phyloP scores from a whole-genome alignment of 2,329 filamentous ascomycete genomes.

The Scolecobasidium constrictum region DNA sequence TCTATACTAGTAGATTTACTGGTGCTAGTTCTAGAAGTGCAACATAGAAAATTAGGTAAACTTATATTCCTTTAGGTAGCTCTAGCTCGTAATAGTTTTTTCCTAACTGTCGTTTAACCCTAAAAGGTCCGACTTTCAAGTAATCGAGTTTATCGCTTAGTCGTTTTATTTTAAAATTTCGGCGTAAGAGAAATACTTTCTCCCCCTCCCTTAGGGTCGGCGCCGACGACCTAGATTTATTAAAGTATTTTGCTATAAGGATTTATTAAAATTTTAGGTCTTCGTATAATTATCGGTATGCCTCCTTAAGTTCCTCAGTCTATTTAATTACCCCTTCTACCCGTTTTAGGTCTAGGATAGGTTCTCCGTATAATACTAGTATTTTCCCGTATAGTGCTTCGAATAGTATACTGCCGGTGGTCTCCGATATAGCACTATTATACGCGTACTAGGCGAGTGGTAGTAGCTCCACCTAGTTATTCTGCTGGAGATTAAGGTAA shows the following conservation, averaged over 20 bases:
- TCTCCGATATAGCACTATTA: no score
- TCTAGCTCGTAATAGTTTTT: conserved; percentile 2
- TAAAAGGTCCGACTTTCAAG: conserved; percentile 7
- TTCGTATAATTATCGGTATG: neutral
- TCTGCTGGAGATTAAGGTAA: conserved; percentile 12
- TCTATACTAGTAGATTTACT: neutral
- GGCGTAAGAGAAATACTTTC: conserved; percentile 6
- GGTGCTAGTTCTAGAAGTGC: conserved; percentile 20
- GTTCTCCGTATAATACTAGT: neutral
- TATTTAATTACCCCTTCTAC: neutral
- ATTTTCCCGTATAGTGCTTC: conserved; percentile 1
- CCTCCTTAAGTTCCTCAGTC: conserved; percentile 1
- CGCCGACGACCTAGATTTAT: conserved; percentile 1
- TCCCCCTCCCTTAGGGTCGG: conserved; percentile 10
- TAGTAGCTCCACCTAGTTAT: conserved; percentile 12
- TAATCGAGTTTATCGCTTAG: conserved; percentile 12
- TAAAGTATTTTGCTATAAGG: no score
- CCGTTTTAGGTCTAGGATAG: neutral
- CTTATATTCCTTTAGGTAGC: conserved; percentile 5
- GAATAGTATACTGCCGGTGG: neutral
- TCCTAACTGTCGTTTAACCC: neutral
- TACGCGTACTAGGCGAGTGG: conserved; percentile 11
- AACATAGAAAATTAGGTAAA: conserved; percentile 6
- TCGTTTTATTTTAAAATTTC: conserved; percentile 12
- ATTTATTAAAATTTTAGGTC: conserved; percentile 2